These are phyloP conservation scores for Tephrocybe sp. DNA, from an alignment of 768 basidiomycete genomes.

Conservation along the genomic window DNA sequence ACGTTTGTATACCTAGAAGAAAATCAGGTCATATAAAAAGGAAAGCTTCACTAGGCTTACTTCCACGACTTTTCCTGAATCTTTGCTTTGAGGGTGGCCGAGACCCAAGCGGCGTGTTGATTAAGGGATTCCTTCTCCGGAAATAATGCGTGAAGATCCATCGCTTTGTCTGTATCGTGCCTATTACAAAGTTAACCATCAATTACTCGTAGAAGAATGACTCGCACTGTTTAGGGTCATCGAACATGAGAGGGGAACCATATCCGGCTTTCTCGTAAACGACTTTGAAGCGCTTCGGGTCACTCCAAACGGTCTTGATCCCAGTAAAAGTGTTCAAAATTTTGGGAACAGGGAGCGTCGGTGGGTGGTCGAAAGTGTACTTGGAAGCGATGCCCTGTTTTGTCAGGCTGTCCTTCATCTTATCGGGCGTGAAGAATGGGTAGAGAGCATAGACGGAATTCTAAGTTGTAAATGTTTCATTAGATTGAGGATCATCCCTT, in stretches of 20 bases:
- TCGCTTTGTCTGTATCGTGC: constrained; percentile 31
- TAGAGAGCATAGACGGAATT: constrained; percentile 19
- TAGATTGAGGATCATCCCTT: too few species aligned
- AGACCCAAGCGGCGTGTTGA: constrained; percentile 30
- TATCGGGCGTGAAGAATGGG: constrained; percentile 46
- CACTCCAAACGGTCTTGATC: constrained; percentile 34
- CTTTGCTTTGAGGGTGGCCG: constrained; percentile 24
- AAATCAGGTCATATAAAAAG: background rate
- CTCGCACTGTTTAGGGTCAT: constrained; percentile 32
- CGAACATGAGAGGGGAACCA: constrained; percentile 41
- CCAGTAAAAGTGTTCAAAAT: constrained; percentile 33
- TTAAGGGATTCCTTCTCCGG: constrained; percentile 29
- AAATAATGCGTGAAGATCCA: constrained; percentile 35
- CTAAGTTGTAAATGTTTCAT: background rate
- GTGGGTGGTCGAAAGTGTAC: constrained; percentile 43
- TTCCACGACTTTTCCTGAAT: constrained; percentile 33
- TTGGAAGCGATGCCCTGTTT: constrained; percentile 36
- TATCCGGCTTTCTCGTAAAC: constrained; percentile 40
- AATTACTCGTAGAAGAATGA: too few species aligned
- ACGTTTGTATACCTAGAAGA: constrained; percentile 25
- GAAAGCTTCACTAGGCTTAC: background rate
- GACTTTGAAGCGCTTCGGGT: constrained; percentile 35
- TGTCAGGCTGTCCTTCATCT: constrained; percentile 35
- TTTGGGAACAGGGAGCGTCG: constrained; percentile 24
- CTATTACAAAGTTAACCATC: constrained; percentile 21